Percentiles rank a stretch among this genome's conserved stretches.
These are phyloP conservation scores for Neospermospora avenae DNA, from an alignment of 2,329 filamentous ascomycete genomes.

Conservation along the genomic window DNA sequence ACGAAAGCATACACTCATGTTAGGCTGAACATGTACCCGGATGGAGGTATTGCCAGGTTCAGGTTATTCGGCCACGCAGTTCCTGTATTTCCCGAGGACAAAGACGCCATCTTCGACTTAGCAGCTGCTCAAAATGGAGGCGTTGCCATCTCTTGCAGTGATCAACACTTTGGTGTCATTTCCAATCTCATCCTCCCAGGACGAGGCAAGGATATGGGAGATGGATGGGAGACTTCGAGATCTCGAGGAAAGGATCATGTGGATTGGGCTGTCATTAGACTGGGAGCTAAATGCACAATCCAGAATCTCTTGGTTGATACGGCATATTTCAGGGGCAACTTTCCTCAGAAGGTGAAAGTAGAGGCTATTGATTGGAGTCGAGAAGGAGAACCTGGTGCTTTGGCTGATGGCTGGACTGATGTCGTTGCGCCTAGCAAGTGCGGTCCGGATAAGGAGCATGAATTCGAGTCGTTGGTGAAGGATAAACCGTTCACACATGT, in stretches of 20 bases:
- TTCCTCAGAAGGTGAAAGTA: slow-evolving; percentile 71
- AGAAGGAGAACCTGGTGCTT: slow-evolving; percentile 51
- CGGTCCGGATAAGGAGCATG: slow-evolving; percentile 70
- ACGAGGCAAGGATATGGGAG: slow-evolving; percentile 79
- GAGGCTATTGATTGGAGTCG: slow-evolving; percentile 56
- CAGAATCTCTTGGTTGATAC: slow-evolving; percentile 73
- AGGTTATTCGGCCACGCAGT: slow-evolving; percentile 73
- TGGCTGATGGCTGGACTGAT: slow-evolving; percentile 61
- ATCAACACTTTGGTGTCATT: slow-evolving; percentile 81
- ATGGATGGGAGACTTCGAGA: slow-evolving; percentile 82
- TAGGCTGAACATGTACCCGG: slow-evolving; percentile 78
- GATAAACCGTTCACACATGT: slow-evolving; percentile 71
- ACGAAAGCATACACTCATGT: slow-evolving; percentile 75
- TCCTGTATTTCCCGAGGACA: slow-evolving; percentile 69
- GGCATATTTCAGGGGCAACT: slow-evolving; percentile 81
- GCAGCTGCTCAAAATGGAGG: slow-evolving; percentile 77
- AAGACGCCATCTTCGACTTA: slow-evolving; percentile 66
- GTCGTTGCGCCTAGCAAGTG: slow-evolving; percentile 65
- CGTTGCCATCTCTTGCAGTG: slow-evolving; percentile 71
- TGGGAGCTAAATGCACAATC: slow-evolving; percentile 64
- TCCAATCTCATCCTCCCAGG: slow-evolving; percentile 78
- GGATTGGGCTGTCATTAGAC: slow-evolving; percentile 76
- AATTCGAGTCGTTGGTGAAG: slow-evolving; percentile 54
- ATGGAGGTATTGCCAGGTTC: slow-evolving; percentile 80
- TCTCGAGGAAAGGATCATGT: slow-evolving; percentile 68